These are phyloP conservation scores for Melampsora americana DNA, from an alignment of 1,284 basidiomycete species.

Conservation along the genomic window DNA sequence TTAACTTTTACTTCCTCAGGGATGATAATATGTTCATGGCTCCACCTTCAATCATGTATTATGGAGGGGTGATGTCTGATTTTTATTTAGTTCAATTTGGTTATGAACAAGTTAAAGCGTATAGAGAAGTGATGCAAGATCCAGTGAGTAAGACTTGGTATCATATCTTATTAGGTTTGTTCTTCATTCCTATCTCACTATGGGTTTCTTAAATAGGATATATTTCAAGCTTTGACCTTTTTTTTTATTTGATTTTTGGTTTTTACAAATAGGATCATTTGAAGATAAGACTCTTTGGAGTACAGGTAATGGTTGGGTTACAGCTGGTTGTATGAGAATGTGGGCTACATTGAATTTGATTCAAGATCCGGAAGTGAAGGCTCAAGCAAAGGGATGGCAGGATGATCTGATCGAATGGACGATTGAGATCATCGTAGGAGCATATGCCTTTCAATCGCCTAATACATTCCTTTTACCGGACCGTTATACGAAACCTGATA, in stretches of 20 bases:
- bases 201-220: neutral
- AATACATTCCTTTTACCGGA: conserved; percentile 16
- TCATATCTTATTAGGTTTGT: conserved; percentile 60
- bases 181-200: conserved; percentile 50
- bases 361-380: neutral
- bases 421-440: conserved; percentile 35
- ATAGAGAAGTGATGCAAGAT: conserved; percentile 61
- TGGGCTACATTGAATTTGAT: conserved; percentile 69
- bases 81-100: conserved; percentile 61
- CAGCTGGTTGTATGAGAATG: conserved; percentile 77
- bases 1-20: conserved; percentile 9
- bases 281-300: conserved; percentile 21
- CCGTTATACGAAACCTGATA: conserved; percentile 12
- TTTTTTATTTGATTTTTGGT: neutral
- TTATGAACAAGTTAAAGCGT: conserved; percentile 73
- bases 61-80: conserved; percentile 52
- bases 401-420: conserved; percentile 31
- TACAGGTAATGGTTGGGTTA: conserved; percentile 69
- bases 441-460: conserved; percentile 27
- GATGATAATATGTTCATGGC: conserved; percentile 53
- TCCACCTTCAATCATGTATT: conserved; percentile 52
- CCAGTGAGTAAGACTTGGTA: conserved; percentile 18
- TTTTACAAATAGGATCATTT: neutral
- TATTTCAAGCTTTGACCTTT: neutral
- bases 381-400: conserved; percentile 18